phyloP scores from a whole-genome alignment of 352 stramenopile genomes.

The Phytophthora palmivora region DNA sequence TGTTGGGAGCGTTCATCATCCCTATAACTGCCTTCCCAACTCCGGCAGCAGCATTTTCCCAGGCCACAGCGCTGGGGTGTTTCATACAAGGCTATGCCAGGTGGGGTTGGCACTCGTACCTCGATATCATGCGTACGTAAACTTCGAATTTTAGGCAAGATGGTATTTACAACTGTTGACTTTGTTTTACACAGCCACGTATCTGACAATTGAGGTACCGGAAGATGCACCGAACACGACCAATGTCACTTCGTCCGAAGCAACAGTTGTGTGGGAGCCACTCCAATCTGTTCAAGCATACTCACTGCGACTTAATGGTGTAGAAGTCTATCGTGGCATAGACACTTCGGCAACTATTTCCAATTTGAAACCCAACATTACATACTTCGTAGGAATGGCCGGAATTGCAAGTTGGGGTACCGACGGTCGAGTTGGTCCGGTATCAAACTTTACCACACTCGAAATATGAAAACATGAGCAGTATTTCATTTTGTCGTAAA shows the following conservation, averaged over 20 bases:
- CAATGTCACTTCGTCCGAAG: slow-evolving; percentile 53
- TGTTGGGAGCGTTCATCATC: slow-evolving; percentile 67
- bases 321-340: slow-evolving; percentile 75
- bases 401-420: slow-evolving; percentile 71
- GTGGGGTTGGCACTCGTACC: slow-evolving; percentile 78
- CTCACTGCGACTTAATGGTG: slow-evolving; percentile 75
- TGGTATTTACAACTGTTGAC: background rate
- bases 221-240: slow-evolving; percentile 30
- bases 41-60: slow-evolving; percentile 54
- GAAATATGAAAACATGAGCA: no score
- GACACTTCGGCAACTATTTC: slow-evolving; percentile 46
- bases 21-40: slow-evolving; percentile 78
- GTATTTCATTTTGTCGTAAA: no score
- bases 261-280: slow-evolving; percentile 57
- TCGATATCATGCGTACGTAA: slow-evolving; percentile 69
- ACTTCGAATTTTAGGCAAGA: no score
- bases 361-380: slow-evolving; percentile 65
- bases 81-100: slow-evolving; percentile 82
- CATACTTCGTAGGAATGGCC: slow-evolving; percentile 78
- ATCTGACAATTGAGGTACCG: slow-evolving; percentile 60
- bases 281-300: slow-evolving; percentile 68
- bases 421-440: slow-evolving; percentile 56
- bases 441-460: slow-evolving; percentile 77
- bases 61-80: slow-evolving; percentile 58
- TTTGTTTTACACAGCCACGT: slow-evolving; percentile 56